phyloP scores from a whole-genome alignment of 768 basidiomycete genomes.

The Naganishia vishniacii region DNA sequence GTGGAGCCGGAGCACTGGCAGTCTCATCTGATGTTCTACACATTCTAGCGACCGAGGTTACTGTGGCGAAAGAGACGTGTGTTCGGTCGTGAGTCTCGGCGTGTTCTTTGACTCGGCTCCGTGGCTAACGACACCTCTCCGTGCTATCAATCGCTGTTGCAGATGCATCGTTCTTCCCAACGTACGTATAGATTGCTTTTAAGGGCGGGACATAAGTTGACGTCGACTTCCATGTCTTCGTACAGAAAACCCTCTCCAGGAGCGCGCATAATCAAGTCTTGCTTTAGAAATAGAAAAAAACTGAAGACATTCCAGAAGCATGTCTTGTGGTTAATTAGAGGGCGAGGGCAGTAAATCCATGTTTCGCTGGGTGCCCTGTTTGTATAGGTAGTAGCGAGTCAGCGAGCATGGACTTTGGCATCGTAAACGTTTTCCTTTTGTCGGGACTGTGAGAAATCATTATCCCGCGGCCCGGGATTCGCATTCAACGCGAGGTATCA shows the following conservation, averaged over 20 bases:
- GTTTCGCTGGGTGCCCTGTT: too few relatives aligned
- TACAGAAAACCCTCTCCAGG: slow-evolving; percentile 48
- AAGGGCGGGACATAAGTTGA: not conserved
- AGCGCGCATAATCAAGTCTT: slow-evolving; percentile 50
- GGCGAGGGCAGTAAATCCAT: too few relatives aligned
- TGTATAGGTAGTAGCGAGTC: too few relatives aligned
- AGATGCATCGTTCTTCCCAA: slow-evolving; percentile 52
- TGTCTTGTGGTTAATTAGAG: too few relatives aligned
- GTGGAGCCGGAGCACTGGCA: not conserved
- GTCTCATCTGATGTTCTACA: not conserved
- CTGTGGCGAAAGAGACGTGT: slow-evolving; percentile 49
- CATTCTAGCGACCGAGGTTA: slow-evolving; percentile 50
- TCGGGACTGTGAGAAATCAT: too few relatives aligned
- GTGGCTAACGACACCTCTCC: not conserved
- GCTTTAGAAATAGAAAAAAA: slow-evolving; percentile 43
- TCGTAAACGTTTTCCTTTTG: too few relatives aligned
- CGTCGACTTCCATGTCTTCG: not conserved
- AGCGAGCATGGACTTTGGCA: too few relatives aligned
- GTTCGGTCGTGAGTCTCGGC: slow-evolving; percentile 40
- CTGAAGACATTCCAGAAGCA: too few relatives aligned
- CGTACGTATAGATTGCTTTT: slow-evolving; percentile 28
- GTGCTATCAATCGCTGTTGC: not conserved
- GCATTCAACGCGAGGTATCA: too few relatives aligned
- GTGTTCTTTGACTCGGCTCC: not conserved
- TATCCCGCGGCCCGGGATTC: too few relatives aligned